Evolutionary conservation across 75 land plant genomes (phyloP).

Genomic region (Cupressus sempervirens): DNA sequence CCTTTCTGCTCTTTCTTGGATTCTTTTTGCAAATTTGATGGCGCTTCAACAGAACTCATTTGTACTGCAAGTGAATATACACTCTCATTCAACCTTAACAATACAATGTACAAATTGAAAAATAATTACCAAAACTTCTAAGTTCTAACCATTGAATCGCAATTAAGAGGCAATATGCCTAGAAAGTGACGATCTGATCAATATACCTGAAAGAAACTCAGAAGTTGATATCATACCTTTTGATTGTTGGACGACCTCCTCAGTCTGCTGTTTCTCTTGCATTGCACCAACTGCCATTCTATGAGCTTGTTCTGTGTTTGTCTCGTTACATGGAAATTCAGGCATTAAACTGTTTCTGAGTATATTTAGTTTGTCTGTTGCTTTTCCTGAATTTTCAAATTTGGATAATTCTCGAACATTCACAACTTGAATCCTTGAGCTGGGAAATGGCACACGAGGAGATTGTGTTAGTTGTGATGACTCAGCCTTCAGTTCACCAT

Average conservation of each 20-base stretch:
- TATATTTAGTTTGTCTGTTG: background rate
- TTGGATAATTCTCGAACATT: background rate
- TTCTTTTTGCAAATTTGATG: background rate
- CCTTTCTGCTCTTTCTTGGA: background rate
- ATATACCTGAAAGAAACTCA: background rate
- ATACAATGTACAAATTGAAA: background rate
- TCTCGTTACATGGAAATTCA: background rate
- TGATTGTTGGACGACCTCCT: background rate
- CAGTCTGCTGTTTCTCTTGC: background rate
- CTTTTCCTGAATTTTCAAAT: background rate
- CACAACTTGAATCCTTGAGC: background rate
- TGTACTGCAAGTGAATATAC: background rate
- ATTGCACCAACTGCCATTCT: background rate
- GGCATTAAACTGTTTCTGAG: background rate
- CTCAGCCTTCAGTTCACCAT: background rate
- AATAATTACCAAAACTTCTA: background rate
- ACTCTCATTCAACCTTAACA: background rate
- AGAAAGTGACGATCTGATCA: background rate
- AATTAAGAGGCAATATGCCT: background rate
- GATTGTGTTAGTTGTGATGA: background rate
- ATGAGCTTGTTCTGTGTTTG: background rate
- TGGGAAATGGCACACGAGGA: background rate
- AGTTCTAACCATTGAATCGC: background rate
- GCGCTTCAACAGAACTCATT: background rate
- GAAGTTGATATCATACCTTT: background rate